Base-by-base conservation (phyloP, 148 eudicot genomes). In the Agrostemma githago region DNA sequence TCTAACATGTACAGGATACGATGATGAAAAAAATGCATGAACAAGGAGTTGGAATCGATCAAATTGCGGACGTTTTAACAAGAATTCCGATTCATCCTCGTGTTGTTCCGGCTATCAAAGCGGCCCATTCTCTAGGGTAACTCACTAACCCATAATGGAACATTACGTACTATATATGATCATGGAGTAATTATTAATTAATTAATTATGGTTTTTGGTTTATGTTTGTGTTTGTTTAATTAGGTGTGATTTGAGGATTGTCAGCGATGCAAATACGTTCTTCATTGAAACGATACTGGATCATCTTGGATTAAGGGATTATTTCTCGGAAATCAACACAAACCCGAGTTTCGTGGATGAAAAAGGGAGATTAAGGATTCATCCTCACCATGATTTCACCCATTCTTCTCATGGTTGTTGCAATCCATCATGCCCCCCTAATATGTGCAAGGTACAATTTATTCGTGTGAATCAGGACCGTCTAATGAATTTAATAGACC, bases 171-270 rank as follows among this genome's bases (percentile, higher is more conserved):
- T n/a, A n/a, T n/a, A n/a, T n/a, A 54, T 12, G 3, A 54, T 51
- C 19, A 26, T 26, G 34, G 34, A 26, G 34, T 41, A 11, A 11
- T 48, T 51, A 4, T 53, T 0, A 48, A 48, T 14, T 48, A 8
- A 8, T 48, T 20, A 41, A 10, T 0, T 17, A 38, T 44, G 39
- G 4, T 16, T n/a, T 70, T 26, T 12, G 71, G 11, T 19, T 75
- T 72, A 4, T 9, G 0, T 41, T 21, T 4, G 44, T 66, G n/a
- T n/a, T n/a, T n/a, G n/a, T n/a, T n/a, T n/a, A n/a, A n/a, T 15
- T 77, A 91, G 96, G 85, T 91, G 96, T 69, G 93, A 91, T 68
- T 78, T 89, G 86, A 89, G 91, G 79, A 62, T 91, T 9, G 85
- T 91, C n/a, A 91, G 97, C 57, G 97, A 91, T 70, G 97, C 97